phyloP scores from a whole-genome alignment of 306 rosid genomes.

The Malus sieversii region DNA sequence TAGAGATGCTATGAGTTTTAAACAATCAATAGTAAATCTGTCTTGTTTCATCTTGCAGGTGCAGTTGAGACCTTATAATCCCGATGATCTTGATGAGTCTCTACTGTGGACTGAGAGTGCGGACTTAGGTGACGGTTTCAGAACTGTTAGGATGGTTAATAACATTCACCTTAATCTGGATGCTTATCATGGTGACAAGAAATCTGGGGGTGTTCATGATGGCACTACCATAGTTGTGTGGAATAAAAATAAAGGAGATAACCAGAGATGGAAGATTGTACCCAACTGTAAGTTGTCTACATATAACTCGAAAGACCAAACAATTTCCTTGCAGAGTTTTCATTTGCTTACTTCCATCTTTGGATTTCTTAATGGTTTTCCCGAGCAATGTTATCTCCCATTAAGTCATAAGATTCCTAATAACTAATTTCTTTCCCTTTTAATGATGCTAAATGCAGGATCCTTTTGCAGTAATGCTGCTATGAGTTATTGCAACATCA shows the following conservation, averaged over 20 bases:
- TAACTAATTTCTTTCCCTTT: neutral
- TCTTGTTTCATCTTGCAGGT: slow-evolving; percentile 44
- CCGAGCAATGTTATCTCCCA: slow-evolving; percentile 3
- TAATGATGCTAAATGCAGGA: slow-evolving; percentile 28
- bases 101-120: slow-evolving; percentile 73
- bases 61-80: slow-evolving; percentile 42
- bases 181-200: slow-evolving; percentile 70
- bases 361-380: neutral
- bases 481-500: slow-evolving; percentile 6
- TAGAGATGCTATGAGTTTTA: neutral
- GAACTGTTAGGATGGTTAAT: slow-evolving; percentile 76
- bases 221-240: slow-evolving; percentile 71
- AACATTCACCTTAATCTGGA: slow-evolving; percentile 65
- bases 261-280: slow-evolving; percentile 70
- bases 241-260: slow-evolving; percentile 74
- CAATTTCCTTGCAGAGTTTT: neutral
- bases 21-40: neutral
- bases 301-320: neutral
- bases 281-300: slow-evolving; percentile 56
- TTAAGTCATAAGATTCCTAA: neutral
- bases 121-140: slow-evolving; percentile 57
- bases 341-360: neutral
- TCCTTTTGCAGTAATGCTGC: neutral
- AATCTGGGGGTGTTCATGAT: slow-evolving; percentile 78
- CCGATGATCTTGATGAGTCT: slow-evolving; percentile 62